phyloP scores from a whole-genome alignment of 257 asterid genomes.

The Leonotis leonurus region DNA sequence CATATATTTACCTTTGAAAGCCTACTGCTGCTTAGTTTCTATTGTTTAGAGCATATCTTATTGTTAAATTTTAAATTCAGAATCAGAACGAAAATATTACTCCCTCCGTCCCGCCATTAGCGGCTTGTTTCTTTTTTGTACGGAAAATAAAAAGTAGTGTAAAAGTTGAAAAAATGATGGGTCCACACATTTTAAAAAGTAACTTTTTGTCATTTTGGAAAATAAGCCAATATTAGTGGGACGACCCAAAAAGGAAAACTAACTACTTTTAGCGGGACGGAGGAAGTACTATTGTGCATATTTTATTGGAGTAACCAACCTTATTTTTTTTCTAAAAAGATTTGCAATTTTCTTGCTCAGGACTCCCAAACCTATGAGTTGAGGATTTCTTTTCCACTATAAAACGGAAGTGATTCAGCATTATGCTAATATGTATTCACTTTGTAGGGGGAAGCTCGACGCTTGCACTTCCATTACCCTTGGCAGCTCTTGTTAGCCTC shows the following conservation, averaged over 20 bases:
- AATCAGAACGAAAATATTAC: background rate
- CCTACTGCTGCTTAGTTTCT: constrained; percentile 4
- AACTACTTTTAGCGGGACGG: too few relatives aligned
- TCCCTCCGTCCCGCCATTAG: too few relatives aligned
- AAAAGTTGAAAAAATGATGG: too few relatives aligned
- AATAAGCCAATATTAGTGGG: too few relatives aligned
- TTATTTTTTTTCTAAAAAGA: background rate
- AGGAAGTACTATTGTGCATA: background rate
- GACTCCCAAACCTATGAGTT: background rate
- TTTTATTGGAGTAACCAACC: background rate
- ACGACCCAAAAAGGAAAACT: too few relatives aligned
- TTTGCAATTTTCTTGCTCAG: background rate
- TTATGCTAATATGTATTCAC: constrained; percentile 18
- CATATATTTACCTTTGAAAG: background rate
- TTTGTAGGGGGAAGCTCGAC: constrained; percentile 64
- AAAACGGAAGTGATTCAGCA: background rate
- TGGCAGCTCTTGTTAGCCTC: constrained; percentile 92
- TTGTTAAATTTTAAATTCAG: background rate
- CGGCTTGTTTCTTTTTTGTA: too few relatives aligned
- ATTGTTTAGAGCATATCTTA: background rate
- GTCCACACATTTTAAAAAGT: too few relatives aligned
- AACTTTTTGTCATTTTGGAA: too few relatives aligned
- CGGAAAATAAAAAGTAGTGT: too few relatives aligned
- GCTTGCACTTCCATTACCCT: constrained; percentile 76
- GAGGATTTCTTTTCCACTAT: background rate